Percentiles rank a stretch among this genome's conserved stretches.
phyloP scores from a whole-genome alignment of 192 early-diverging fungal species.

The Allomyces javanicus region DNA sequence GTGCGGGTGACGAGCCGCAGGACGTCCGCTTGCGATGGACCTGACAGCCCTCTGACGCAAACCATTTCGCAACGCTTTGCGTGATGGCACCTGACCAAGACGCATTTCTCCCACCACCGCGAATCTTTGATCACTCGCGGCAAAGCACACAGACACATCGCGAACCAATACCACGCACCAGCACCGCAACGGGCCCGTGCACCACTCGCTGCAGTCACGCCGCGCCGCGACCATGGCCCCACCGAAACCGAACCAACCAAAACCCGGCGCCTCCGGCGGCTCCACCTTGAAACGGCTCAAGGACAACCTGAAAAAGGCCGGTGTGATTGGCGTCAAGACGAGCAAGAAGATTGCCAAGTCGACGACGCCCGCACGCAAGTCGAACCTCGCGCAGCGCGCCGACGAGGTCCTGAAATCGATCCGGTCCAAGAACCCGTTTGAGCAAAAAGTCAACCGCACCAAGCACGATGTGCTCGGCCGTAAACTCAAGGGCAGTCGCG shows the following conservation, averaged over 20 bases:
- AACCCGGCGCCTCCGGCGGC: neutral
- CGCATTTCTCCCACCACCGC: too few relatives aligned
- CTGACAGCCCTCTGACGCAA: too few relatives aligned
- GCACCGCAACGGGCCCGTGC: too few relatives aligned
- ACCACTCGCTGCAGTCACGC: too few relatives aligned
- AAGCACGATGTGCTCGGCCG: constrained; percentile 73
- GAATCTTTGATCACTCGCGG: too few relatives aligned
- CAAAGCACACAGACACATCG: too few relatives aligned
- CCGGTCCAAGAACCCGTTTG: constrained; percentile 67
- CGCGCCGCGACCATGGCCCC: too few relatives aligned
- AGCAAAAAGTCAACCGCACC: constrained; percentile 52
- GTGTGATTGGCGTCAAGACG: constrained; percentile 49
- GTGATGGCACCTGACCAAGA: too few relatives aligned
- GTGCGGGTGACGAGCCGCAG: too few relatives aligned
- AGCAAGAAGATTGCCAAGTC: constrained; percentile 20
- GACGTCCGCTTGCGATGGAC: too few relatives aligned
- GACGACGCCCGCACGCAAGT: constrained; percentile 5
- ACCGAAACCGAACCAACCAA: neutral
- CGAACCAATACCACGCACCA: too few relatives aligned
- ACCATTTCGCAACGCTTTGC: too few relatives aligned
- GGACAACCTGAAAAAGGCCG: constrained; percentile 50
- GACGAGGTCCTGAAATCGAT: constrained; percentile 14
- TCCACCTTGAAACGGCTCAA: constrained; percentile 73
- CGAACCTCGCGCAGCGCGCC: neutral
- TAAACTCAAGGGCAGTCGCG: constrained; percentile 59